These are phyloP conservation scores for Aegilops speltoides DNA, from an alignment of 176 grass and related monocot genomes.

Conservation along the genomic window DNA sequence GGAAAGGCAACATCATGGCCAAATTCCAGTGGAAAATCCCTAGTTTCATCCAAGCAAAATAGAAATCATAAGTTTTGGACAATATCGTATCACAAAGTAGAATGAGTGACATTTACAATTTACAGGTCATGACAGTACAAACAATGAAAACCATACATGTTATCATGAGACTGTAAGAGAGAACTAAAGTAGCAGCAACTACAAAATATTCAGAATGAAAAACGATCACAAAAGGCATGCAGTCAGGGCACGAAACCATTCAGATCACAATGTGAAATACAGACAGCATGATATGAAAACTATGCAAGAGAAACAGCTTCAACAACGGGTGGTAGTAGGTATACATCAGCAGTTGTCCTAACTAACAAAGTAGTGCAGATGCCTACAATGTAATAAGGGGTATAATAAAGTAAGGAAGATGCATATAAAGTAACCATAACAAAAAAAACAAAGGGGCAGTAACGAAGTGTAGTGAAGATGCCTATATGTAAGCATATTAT, in stretches of 20 bases:
- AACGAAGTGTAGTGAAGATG: conserved; percentile 2
- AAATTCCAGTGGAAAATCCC: conserved; percentile 58
- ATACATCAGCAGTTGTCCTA: background rate
- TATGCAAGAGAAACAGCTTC: background rate
- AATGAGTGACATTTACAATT: background rate
- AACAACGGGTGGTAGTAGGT: background rate
- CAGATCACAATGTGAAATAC: background rate
- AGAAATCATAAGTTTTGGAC: conserved; percentile 6
- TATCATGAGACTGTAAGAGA: background rate
- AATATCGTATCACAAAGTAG: background rate
- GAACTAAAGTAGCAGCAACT: background rate
- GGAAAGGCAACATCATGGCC: conserved; percentile 58
- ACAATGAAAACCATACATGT: background rate
- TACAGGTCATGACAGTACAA: conserved; percentile 2
- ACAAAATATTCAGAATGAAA: background rate
- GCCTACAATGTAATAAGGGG: background rate
- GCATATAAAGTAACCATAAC: background rate
- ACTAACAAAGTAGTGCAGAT: background rate
- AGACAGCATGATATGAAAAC: background rate
- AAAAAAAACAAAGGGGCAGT: background rate
- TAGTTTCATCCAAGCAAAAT: conserved; percentile 30
- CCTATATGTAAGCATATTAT: conserved; percentile 5
- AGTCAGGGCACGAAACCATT: conserved; percentile 1
- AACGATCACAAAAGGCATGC: background rate
- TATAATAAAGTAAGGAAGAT: background rate